Base-by-base conservation (phyloP, 176 grass and related monocot genomes). In the Lolium multiflorum region DNA sequence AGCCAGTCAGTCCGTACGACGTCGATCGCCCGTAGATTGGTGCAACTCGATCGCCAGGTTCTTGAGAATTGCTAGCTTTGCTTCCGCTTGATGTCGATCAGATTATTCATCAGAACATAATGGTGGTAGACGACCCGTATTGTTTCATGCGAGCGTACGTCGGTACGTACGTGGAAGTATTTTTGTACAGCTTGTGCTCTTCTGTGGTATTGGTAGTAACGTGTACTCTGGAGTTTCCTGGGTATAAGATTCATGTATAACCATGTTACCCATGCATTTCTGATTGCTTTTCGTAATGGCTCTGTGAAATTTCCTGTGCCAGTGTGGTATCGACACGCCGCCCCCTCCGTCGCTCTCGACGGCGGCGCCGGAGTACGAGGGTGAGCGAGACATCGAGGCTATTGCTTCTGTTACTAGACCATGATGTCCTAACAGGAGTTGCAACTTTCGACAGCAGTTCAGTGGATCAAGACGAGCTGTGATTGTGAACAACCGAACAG, bases 151-250 rank as follows among this genome's bases (percentile, higher is more conserved):
- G 28, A 21, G 81, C 76, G 78, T 52, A 3, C 62, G 10, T 5
- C 21, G 21, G 9, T 28, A 39, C 65, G 66, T 16, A 5, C 9
- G 52, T 77, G 85, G 48, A 81, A 85, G 74, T 85, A 54, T 55
- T 82, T 84, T 43, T 84, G 85, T 91, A 91, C 81, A 91, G 88
- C 50, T 79, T 81, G 60, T 63, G 71, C 50, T 47, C 44, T 28
- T 31, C 1, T 15, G 57, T 75, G 71, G 65, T 70, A 78, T 75
- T 75, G 72, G 60, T 9, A 50, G 60, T 65, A 66, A 47, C 22
- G 39, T 83, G 69, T 83, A 58, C 69, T 41, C 79, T 74, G n/a
- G 21, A 49, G 11, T 66, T 66, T 2, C 17, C 46, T 15, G 21
- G 24, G 24, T 44, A 38, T 7, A 37, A 72, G 22, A 22, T 79